Conservation (phyloP, 169 alveolate species). For the Cyclospora cayetanensis region DNA sequence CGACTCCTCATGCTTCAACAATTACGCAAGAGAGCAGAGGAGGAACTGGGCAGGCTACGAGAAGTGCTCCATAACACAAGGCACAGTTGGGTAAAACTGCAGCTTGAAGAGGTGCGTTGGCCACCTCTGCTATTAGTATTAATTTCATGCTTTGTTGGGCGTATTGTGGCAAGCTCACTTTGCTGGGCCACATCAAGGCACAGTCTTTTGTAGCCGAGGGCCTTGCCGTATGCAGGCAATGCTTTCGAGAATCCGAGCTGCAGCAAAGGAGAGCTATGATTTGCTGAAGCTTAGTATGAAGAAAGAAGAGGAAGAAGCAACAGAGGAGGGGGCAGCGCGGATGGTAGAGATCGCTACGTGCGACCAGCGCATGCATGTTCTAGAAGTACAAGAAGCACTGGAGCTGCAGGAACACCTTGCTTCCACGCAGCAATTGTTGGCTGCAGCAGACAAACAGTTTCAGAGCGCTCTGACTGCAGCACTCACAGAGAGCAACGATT, state of each 20-base stretch:
- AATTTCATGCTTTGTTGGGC: background rate
- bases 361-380: constrained; percentile 5
- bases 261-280: constrained; percentile 1
- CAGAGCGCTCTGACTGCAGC: constrained; percentile 13
- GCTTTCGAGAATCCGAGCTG: constrained; percentile 39
- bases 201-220: background rate
- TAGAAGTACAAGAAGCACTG: constrained; percentile 42
- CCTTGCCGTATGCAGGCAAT: constrained; percentile 18
- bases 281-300: background rate
- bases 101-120: constrained; percentile 28
- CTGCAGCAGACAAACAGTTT: constrained; percentile 57
- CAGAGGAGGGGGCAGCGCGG: constrained; percentile 39
- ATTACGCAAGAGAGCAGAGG: background rate
- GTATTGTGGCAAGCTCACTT: background rate
- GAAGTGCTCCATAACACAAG: constrained; percentile 4
- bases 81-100: constrained; percentile 23
- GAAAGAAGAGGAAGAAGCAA: constrained; percentile 17
- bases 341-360: constrained; percentile 25
- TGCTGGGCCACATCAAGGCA: background rate
- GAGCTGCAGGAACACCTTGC: background rate
- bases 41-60: constrained; percentile 21
- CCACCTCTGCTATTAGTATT: background rate
- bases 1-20: constrained; percentile 3
- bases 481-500: background rate
- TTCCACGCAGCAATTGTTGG: background rate